These are phyloP conservation scores for Moesziomyces parantarcticus DNA, from an alignment of 1,284 basidiomycete species.

Conservation along the genomic window DNA sequence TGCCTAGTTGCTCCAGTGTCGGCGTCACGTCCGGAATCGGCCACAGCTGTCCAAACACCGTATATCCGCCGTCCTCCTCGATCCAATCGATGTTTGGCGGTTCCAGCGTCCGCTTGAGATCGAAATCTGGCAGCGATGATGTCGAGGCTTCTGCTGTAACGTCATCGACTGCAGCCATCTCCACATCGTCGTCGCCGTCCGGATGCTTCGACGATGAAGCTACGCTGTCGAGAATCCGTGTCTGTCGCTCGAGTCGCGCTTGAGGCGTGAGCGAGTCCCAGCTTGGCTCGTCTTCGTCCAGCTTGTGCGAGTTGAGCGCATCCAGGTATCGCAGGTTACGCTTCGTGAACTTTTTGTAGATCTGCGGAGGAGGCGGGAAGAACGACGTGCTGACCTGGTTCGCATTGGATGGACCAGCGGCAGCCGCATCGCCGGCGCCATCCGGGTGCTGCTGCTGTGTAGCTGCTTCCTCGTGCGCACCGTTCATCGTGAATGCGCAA, in stretches of 20 bases:
- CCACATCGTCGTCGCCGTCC: constrained; percentile 10
- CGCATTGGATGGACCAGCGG: constrained; percentile 24
- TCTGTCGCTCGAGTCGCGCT: constrained; percentile 32
- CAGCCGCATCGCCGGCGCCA: constrained; percentile 3
- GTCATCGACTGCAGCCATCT: constrained; percentile 11
- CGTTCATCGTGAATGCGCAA: constrained; percentile 20
- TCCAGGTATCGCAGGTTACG: constrained; percentile 47
- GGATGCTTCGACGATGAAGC: not conserved
- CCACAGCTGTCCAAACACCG: constrained; percentile 63
- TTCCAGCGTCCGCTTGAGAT: constrained; percentile 47
- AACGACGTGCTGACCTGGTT: constrained; percentile 55
- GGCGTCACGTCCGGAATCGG: constrained; percentile 60
- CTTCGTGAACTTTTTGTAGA: constrained; percentile 55
- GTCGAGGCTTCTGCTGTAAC: not conserved
- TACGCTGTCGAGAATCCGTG: constrained; percentile 16
- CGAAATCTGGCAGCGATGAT: constrained; percentile 44
- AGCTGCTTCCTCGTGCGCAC: constrained; percentile 10
- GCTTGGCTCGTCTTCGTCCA: constrained; percentile 16
- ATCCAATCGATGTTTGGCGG: constrained; percentile 64
- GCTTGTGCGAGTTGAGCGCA: constrained; percentile 31
- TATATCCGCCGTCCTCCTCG: constrained; percentile 64
- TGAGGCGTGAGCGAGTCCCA: constrained; percentile 27
- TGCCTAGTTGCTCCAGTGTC: constrained; percentile 55
- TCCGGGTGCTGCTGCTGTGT: constrained; percentile 12
- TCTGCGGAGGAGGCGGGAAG: constrained; percentile 58